Base-by-base conservation (phyloP, 805 yeast genomes). In the Yamadazyma akitaensis region DNA sequence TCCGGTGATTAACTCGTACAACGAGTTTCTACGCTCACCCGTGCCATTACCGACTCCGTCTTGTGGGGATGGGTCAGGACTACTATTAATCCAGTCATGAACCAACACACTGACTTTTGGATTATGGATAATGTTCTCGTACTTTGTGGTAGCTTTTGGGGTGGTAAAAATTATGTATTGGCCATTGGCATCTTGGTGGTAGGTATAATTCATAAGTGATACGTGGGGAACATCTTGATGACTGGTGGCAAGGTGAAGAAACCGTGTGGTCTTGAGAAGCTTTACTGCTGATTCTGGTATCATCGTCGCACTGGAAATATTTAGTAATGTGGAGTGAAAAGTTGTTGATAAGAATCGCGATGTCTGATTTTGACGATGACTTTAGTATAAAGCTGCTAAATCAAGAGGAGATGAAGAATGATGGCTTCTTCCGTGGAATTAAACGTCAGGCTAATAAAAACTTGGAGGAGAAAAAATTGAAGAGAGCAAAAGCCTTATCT, bases 151-250 rank as follows among this genome's bases (percentile, higher is more conserved):
- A 44, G 76, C 67, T 48, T 76, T 78, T 1, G 83, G 82, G 1
- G 96, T 82, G 2, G 96, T 81, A 47, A 91, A 71, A 14, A 92
- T 79, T 41, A 90, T 79, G 53, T 73, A 76, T 26, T 80, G 75
- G 18, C 58, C 62, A 34, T 72, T 72, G 11, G 63, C 65, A 19
- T 63, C 65, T 39, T 65, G 65, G 46, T 69, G 72, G 61, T 82
- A 88, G 3, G 91, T 82, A 65, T 88, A 92, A 66, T 88, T 92
- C 98, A 92, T 92, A 52, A 92, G 73, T 16, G 94, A 80, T 2
- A 90, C 96, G 50, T 91, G 94, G 5, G 98, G 98, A 38, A 80
- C 64, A 55, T 84, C 75, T 37, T 87, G 76, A 43, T 73, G 70
- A 49, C 89, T 79, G 1, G 98, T 92, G 2, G 92, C 97, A 40